Conservation (phyloP, 2,329 filamentous ascomycete genomes). For the Stemphylium beticola region DNA sequence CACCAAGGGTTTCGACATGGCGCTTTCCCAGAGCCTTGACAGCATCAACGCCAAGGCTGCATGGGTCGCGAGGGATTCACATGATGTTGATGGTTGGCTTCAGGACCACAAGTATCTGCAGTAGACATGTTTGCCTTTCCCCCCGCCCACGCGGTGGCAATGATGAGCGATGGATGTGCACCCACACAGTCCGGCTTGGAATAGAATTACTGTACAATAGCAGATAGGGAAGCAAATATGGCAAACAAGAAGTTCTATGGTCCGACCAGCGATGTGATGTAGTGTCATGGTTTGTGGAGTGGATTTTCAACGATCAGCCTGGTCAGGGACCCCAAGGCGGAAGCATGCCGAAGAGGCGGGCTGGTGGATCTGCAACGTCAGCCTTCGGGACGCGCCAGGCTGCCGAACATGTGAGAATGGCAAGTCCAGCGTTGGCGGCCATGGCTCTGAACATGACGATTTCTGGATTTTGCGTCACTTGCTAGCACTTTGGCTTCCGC, state of each 20-base stretch:
- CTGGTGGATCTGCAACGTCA: slow-evolving; percentile 40
- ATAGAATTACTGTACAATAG: not conserved
- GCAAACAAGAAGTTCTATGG: too few relatives aligned
- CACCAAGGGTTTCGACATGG: slow-evolving; percentile 86
- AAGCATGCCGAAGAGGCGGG: slow-evolving; percentile 15
- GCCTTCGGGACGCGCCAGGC: slow-evolving; percentile 31
- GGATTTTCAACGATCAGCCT: not conserved
- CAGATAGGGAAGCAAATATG: not conserved
- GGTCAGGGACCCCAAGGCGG: not conserved
- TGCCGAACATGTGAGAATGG: slow-evolving; percentile 37
- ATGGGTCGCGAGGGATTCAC: slow-evolving; percentile 77
- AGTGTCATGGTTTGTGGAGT: not conserved
- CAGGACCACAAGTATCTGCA: slow-evolving; percentile 68
- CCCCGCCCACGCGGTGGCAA: not conserved
- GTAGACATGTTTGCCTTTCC: slow-evolving; percentile 7
- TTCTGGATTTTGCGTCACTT: not conserved
- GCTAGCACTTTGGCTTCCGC: not conserved
- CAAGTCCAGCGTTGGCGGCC: slow-evolving; percentile 21
- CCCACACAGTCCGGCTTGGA: not conserved
- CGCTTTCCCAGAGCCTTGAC: slow-evolving; percentile 88
- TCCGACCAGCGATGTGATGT: not conserved
- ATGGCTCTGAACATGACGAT: slow-evolving; percentile 17
- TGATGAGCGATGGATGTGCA: not conserved
- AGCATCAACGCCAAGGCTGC: slow-evolving; percentile 81
- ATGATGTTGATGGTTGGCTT: slow-evolving; percentile 77